These are phyloP conservation scores for Circinella umbellata DNA, from an alignment of 371 early-diverging fungal species.

Conservation along the genomic window DNA sequence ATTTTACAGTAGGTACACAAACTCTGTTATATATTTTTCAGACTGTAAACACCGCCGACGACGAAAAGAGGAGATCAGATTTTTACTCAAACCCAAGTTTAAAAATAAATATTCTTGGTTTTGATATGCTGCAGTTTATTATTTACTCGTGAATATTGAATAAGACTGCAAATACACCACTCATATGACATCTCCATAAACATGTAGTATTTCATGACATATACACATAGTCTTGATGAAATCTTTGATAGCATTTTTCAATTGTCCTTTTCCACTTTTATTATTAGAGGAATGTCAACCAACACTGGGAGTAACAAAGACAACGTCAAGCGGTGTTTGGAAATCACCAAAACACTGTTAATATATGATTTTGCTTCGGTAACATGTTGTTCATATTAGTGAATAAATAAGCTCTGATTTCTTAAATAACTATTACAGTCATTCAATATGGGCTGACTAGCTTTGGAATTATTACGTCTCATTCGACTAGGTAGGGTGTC, in stretches of 20 bases:
- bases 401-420: slow-evolving; percentile 44
- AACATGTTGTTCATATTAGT: slow-evolving; percentile 63
- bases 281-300: slow-evolving; percentile 4
- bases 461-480: slow-evolving; percentile 32
- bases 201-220: neutral
- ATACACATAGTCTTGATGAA: neutral
- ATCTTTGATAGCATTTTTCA: neutral
- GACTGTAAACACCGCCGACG: no score
- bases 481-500: slow-evolving; percentile 9
- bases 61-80: no score
- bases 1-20: no score
- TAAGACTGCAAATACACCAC: slow-evolving; percentile 4
- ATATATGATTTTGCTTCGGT: slow-evolving; percentile 56
- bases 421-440: slow-evolving; percentile 17
- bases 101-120: no score
- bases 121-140: no score
- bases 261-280: neutral
- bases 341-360: slow-evolving; percentile 43
- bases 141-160: neutral
- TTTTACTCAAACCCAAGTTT: no score
- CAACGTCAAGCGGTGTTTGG: slow-evolving; percentile 15
- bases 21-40: no score
- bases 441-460: slow-evolving; percentile 16
- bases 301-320: slow-evolving; percentile 22
- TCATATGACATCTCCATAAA: neutral